Evolutionary conservation across 2,329 filamentous ascomycete genomes (phyloP), one percentile per base, ranked within the genome.

Genomic region (Didymella pomorum): DNA sequence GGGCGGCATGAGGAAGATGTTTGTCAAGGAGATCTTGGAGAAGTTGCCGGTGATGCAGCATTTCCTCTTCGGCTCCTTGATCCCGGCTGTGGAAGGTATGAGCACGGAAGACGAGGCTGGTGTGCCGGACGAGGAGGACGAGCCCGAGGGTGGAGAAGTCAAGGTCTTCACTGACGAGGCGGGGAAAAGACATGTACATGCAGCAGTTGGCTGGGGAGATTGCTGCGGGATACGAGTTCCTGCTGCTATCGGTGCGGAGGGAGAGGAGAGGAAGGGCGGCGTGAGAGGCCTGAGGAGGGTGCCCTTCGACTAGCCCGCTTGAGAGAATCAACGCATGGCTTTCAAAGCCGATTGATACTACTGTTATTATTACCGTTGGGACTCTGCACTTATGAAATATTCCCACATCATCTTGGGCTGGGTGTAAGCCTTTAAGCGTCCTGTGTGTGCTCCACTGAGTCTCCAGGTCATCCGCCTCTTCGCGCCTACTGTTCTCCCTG

Each of bases 31-130:
- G 78, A 94, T 99, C 0, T 78, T 99, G 50, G 88, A 90, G 29
- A 99, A 99, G 78, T 76, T 99, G 54, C 95, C 95, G 0, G 94
- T 99, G 42, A 98, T 98, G 93, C 95, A 99, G 79, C 96, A 99
- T 76, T 99, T 99, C 69, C 73, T 99, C 53, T 99, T 99, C 72
- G 95, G 95, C 0, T 89, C 88, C 9, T 78, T 99, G 49, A 83
- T 99, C 1, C 89, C 92, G 0, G 92, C 94, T 0, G 86, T 83
- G 0, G 86, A 92, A 21, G 91, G 87, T 1, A 98, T 99, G 95
- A 90, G 87, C 62, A 84, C 82, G 45, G 83, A 86, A 45, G 78
- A 79, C 1, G 82, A 84, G 23, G 78, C 77, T 2, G 83, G 80
- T 12, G 79, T 82, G 10, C 79, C 79, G 11, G 76, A 78, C 81